These are phyloP conservation scores for Penstemon eatonii DNA, from an alignment of 257 asterid genomes.

Conservation along the genomic window DNA sequence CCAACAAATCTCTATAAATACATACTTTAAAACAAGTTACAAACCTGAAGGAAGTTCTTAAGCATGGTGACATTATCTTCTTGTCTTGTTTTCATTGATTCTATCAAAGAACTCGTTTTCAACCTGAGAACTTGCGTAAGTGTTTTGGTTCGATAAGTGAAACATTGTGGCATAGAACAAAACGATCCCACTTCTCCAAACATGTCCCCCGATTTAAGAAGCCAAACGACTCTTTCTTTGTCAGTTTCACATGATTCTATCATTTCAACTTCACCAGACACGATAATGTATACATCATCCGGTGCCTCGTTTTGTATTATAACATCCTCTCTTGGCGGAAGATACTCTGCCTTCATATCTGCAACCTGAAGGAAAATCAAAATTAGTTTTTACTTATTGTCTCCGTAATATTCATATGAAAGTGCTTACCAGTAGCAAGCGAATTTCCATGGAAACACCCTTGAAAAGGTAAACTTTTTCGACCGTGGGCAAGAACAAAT, in stretches of 20 bases:
- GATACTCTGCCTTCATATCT: slow-evolving; percentile 81
- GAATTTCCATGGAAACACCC: slow-evolving; percentile 68
- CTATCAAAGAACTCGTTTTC: slow-evolving; percentile 58
- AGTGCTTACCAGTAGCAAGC: slow-evolving; percentile 56
- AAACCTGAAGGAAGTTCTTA: slow-evolving; percentile 78
- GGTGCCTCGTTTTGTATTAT: slow-evolving; percentile 76
- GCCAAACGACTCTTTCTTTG: slow-evolving; percentile 56
- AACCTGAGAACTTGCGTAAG: slow-evolving; percentile 79
- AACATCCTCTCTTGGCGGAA: slow-evolving; percentile 94
- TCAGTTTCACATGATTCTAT: slow-evolving; percentile 55
- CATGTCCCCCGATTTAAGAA: slow-evolving; percentile 58
- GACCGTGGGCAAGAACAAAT: slow-evolving; percentile 73
- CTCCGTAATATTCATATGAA: neutral
- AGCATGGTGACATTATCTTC: slow-evolving; percentile 72
- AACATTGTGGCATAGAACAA: slow-evolving; percentile 73
- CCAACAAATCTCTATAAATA: neutral
- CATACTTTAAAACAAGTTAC: neutral
- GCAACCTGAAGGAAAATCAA: slow-evolving; percentile 53
- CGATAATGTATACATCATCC: slow-evolving; percentile 81
- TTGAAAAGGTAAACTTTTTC: slow-evolving; percentile 75
- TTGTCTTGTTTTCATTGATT: slow-evolving; percentile 63
- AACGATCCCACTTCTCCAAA: slow-evolving; percentile 89
- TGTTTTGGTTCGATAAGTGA: slow-evolving; percentile 75
- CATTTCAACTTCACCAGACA: slow-evolving; percentile 91
- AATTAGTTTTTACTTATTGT: neutral